Base-by-base conservation (phyloP, 2,329 filamentous ascomycete species). In the Penicillium corylophilum region DNA sequence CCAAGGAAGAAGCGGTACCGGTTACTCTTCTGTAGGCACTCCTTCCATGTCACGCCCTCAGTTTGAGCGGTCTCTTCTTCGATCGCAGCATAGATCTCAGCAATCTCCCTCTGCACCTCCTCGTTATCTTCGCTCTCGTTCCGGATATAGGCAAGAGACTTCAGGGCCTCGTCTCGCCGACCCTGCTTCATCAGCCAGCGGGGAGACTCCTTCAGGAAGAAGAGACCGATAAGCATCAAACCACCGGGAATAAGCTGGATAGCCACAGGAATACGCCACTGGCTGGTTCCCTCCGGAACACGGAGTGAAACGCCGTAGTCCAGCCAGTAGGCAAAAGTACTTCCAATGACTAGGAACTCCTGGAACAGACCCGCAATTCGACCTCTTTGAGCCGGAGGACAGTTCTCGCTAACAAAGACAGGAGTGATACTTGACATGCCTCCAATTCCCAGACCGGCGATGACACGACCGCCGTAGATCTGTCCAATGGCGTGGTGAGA, bases 171-270 rank as follows among this genome's bases (percentile, higher is more conserved):
- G 4, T 73, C 66, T 16, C 75, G 64, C 2, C 74, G 72, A 48
- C 76, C 75, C 67, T 80, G 77, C 59, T 77, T 76, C n/a, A 79
- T 74, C n/a, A 81, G 71, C 77, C 78, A 82, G 16, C 79, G 74
- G 1, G 79, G 77, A 2, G 74, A 77, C 52, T 81, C 79, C 47
- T 78, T 79, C 41, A 79, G 71, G 64, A 80, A 80, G 40, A 79
- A 60, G 13, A 81, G 71, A 0, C 78, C 78, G 3, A 72, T 59
- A 9, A 82, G 60, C 46, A 82, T 74, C n/a, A 81, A 57, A 0
- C 71, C 72, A 15, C 78, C 79, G 0, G 79, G 79, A 1, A 82
- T 69, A 48, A 81, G 76, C 62, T 82, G 79, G 9, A 82, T 67
- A 1, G 74, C 77, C 20, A 82, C 78, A 0, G 79, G 79, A 4